These are phyloP conservation scores for Carex parvula DNA, from an alignment of 176 grass and related monocot species.

Conservation along the genomic window DNA sequence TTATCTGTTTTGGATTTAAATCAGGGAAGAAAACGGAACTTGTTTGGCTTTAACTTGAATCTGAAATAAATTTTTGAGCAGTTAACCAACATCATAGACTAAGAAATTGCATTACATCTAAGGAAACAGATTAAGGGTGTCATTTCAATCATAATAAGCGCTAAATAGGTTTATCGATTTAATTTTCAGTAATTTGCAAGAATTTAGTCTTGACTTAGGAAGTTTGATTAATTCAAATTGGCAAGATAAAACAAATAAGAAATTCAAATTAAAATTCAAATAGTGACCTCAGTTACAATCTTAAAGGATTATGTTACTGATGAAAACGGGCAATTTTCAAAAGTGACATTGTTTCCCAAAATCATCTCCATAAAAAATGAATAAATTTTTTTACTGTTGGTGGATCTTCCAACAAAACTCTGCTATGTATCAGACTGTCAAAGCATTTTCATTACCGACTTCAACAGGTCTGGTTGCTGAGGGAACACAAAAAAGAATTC, in stretches of 20 bases:
- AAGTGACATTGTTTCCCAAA: neutral
- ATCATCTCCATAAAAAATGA: neutral
- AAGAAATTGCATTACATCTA: neutral
- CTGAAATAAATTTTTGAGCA: neutral
- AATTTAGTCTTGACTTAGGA: neutral
- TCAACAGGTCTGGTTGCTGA: neutral
- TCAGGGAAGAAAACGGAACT: neutral
- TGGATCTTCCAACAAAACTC: neutral
- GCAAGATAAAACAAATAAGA: neutral
- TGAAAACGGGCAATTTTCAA: neutral
- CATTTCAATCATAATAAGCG: neutral
- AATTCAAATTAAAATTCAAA: neutral
- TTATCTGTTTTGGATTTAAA: neutral
- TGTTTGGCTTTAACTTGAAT: neutral
- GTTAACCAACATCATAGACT: neutral
- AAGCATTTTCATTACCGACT: neutral
- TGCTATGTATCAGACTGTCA: neutral
- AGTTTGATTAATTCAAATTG: neutral
- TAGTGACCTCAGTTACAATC: neutral
- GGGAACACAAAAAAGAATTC: neutral
- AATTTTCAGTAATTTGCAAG: neutral
- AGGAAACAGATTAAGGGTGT: neutral
- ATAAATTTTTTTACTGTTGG: neutral
- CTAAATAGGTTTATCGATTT: neutral
- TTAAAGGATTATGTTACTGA: neutral